Base-by-base conservation (phyloP, 176 grass and related monocot species). In the Rhynchospora pubera region DNA sequence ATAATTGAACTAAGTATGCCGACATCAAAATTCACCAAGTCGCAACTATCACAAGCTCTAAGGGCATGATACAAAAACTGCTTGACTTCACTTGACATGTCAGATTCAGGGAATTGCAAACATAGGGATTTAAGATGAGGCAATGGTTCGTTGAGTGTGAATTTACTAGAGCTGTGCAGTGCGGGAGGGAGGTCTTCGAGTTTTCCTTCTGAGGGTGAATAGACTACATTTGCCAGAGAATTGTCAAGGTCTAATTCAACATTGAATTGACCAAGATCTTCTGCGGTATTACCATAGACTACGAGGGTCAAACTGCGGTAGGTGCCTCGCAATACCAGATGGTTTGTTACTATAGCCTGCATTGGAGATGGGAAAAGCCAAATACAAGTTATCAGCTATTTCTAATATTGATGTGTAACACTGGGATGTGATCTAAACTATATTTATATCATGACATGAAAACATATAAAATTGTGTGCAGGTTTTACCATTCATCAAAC, bases 181-280 rank as follows among this genome's bases (percentile, higher is more conserved):
- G 87, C 95, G 42, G 85, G 95, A 81, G 95, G 95, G 50, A 97
- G 88, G 76, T 97, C 92, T 84, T 97, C 95, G 23, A 92, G 89
- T 57, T 92, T 97, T 70, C 92, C 95, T 79, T 94, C 95, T 77
- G 85, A 94, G 76, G 95, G 92, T 78, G 95, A 94, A 81, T 86
- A 92, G 81, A 97, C 88, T 50, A 94, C 90, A 91, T 97, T 94
- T 6, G 82, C 88, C 30, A 97, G 84, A 75, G 95, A 93, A 94
- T 86, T 88, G 67, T 97, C 95, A 28, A 97, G 69, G 75, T 87
- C 95, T 72, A 97, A 87, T 86, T 91, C 95, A 83, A 97, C 93
- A 81, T 97, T 97, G 87, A 97, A 97, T 67, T 98, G 95, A 78
- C 95, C 95, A 79, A 98, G 95, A 82, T 98, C 90, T 89, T 98